A percentile compares a stretch with the other conserved stretches of the same genome.
Evolutionary conservation across 305 asterid species (phyloP).

Genomic region (Fraxinus baroniana): DNA sequence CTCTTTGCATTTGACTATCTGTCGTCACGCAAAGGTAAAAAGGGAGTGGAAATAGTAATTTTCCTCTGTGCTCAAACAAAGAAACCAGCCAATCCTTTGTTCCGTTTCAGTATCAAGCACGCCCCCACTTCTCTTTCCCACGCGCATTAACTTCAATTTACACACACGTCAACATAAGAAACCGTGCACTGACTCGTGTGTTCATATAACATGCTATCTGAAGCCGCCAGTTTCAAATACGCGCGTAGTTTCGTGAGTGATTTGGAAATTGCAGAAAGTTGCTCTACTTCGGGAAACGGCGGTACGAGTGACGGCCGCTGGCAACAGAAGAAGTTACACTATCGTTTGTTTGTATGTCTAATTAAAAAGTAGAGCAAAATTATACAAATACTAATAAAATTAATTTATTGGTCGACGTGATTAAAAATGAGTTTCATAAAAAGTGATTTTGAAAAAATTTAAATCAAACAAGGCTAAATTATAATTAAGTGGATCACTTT

Average conservation of each 20-base stretch:
- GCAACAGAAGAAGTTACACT: constrained; percentile 1
- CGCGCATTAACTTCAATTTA: not conserved
- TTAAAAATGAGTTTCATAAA: too few species aligned
- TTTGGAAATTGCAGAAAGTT: constrained; percentile 11
- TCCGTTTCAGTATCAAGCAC: not conserved
- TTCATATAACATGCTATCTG: not conserved
- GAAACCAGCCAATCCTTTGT: constrained; percentile 6
- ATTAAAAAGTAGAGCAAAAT: too few species aligned
- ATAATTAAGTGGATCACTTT: not conserved
- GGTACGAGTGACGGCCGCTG: constrained; percentile 67
- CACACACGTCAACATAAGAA: not conserved
- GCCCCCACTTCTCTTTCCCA: constrained; percentile 1
- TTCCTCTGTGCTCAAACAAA: not conserved
- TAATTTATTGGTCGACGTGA: too few species aligned
- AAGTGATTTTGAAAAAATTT: too few species aligned
- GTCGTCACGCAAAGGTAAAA: not conserved
- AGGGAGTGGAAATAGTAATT: not conserved
- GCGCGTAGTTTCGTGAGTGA: not conserved
- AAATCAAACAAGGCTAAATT: not conserved
- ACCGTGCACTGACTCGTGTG: not conserved
- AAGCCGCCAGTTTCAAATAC: not conserved
- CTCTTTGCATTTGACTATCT: constrained; percentile 26
- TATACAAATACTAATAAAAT: too few species aligned
- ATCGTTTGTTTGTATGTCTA: not conserved
- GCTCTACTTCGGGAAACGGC: constrained; percentile 53